Base-by-base conservation (phyloP, 345 rosid species). In the Passiflora organensis region DNA sequence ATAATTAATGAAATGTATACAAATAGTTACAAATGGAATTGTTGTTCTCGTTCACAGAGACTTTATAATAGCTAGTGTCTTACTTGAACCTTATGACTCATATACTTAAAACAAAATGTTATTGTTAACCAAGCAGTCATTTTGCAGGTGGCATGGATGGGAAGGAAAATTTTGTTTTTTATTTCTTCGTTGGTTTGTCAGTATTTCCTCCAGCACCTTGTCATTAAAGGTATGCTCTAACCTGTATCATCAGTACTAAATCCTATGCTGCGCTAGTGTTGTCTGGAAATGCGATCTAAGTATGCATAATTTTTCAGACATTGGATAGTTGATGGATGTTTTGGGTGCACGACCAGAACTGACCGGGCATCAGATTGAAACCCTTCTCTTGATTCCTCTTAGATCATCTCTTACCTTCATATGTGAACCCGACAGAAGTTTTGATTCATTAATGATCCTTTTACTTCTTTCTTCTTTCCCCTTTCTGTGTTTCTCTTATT, bases 71-170 rank as follows among this genome's bases (percentile, higher is more conserved):
- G 34, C 34, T 28, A 28, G 8, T 28, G 34, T 28, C 34, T 28
- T 2, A 28, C 34, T 2, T 28, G 34, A 3, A 28, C 34, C 34
- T 28, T 28, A 28, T 28, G 5, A 3, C 3, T 28, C 34, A 2
- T 3, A 28, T 2, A 28, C 8, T 28, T 28, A 28, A n/a, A n/a
- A n/a, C n/a, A n/a, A n/a, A n/a, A n/a, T n/a, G n/a, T 28, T 28
- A 8, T 8, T 28, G 34, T 2, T 2, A 3, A 28, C 5, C 34
- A 28, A 28, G 34, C 8, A 28, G 8, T 28, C 34, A 2, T 8
- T 50, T 73, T 56, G 70, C 74, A 86, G 94, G 76, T 88, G 83
- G 82, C 81, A 78, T 74, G 72, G 71, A 56, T 67, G 72, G 75
- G 80, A 74, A 63, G 74, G 75, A 64, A 80, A 67, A 58, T 64